These are phyloP conservation scores for peach (Prunus persica) DNA, from an alignment of 306 rosid species.

Conservation along the genomic window DNA sequence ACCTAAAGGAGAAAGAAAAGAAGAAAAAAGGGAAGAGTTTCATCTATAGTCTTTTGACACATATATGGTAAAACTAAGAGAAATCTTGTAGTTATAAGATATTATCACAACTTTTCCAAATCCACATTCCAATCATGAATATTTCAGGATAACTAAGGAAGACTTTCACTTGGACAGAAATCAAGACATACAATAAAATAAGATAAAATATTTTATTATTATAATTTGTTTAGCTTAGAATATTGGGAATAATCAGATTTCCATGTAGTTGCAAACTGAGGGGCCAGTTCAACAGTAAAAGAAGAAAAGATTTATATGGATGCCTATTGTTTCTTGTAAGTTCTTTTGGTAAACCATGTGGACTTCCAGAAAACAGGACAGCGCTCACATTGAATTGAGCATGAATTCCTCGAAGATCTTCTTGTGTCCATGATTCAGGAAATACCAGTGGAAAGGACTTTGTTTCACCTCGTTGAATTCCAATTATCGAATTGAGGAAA, in stretches of 20 bases:
- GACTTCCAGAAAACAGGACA: not conserved
- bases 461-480: conserved; percentile 70
- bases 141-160: not conserved
- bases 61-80: not conserved
- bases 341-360: not conserved
- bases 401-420: conserved; percentile 69
- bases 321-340: not conserved
- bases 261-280: not conserved
- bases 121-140: not conserved
- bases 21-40: not conserved
- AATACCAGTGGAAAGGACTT: conserved; percentile 83
- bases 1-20: conserved; percentile 49
- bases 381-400: conserved; percentile 88
- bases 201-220: not conserved
- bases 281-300: not conserved
- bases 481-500: conserved; percentile 70
- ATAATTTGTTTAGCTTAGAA: not conserved
- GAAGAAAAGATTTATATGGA: no score
- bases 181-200: not conserved
- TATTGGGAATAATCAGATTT: not conserved
- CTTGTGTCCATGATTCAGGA: conserved; percentile 93
- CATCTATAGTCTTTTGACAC: not conserved
- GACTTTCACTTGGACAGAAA: not conserved
- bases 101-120: not conserved
- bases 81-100: not conserved